Base-by-base conservation (phyloP, 1,284 basidiomycete species). In the Leccinum holopus region DNA sequence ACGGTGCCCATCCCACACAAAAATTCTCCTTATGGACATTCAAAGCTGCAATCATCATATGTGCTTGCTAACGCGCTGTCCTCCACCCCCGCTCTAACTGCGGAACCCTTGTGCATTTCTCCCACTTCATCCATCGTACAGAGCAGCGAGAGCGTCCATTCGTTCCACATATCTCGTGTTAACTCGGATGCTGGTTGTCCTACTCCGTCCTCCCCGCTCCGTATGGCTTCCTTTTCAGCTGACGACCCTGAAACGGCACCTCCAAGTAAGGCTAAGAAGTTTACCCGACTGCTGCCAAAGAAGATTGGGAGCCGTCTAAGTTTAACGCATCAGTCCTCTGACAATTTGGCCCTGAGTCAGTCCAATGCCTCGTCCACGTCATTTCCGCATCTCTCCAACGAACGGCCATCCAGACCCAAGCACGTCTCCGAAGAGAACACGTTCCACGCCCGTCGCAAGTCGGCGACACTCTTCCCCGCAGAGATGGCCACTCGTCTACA, bases 371-470 rank as follows among this genome's bases (percentile, higher is more conserved):
- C 72, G 55, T 62, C 66, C 61, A 66, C 71, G 35, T 76, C 67
- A 61, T 74, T 75, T 52, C 72, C 69, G 37, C 70, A 58, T 58
- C 66, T 55, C 33, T 55, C 69, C 28, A 39, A 55, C 10, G 75
- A 74, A 57, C 73, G 73, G 14, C 33, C 71, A 39, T 58, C 67
- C 53, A 75, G 67, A 39, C 55, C 65, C 51, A 77, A 68, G 56
- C 69, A 63, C 60, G 16, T 66, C 51, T 70, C 69, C 47, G 73
- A 75, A 59, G 71, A 72, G 66, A 75, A 76, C 63, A 77, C 72
- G 0, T 74, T 74, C 41, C 75, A 76, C 61, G 67, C 72, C 10
- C 72, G 75, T 60, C 74, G 75, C 61, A 74, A 74, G 69, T 74
- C 72, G 61, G 66, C 73, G 35, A 73, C 71, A 8, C 65, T 74